A percentile compares a stretch with the other conserved stretches of the same genome.
Conservation (phyloP, 306 rosid species). For the Delonix regia region DNA sequence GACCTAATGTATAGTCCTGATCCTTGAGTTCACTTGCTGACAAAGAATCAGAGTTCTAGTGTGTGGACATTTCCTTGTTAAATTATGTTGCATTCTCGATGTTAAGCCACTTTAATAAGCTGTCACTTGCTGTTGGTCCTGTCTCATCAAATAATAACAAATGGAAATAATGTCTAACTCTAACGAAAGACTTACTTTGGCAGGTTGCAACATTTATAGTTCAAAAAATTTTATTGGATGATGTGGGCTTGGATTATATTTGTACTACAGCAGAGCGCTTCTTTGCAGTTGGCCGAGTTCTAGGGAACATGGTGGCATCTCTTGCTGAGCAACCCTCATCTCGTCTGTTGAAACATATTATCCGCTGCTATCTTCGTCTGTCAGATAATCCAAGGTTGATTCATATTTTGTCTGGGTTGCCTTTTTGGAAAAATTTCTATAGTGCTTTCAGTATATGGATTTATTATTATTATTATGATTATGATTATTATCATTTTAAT, state of each 20-base stretch:
- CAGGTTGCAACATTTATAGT: conserved; percentile 83
- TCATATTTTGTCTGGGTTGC: background rate
- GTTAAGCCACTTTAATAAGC: conserved; percentile 2
- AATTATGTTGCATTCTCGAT: background rate
- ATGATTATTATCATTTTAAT: too few relatives aligned
- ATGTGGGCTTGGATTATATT: conserved; percentile 75
- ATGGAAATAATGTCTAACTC: conserved; percentile 36
- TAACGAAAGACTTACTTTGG: conserved; percentile 37
- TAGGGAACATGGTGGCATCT: conserved; percentile 63
- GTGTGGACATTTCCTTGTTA: background rate
- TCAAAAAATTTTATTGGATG: conserved; percentile 73
- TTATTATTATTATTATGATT: too few relatives aligned
- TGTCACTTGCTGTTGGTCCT: conserved; percentile 15
- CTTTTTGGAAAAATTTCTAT: background rate
- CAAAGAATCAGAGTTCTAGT: background rate
- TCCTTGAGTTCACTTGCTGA: background rate
- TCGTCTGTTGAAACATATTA: conserved; percentile 69
- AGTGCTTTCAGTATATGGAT: background rate
- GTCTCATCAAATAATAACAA: conserved; percentile 4
- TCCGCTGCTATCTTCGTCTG: conserved; percentile 74
- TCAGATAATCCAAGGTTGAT: conserved; percentile 70
- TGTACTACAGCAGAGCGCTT: conserved; percentile 75
- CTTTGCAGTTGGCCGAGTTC: conserved; percentile 64
- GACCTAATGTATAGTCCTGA: background rate
- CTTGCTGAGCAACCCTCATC: conserved; percentile 73